These are phyloP conservation scores for Boletellus sp. DNA, from an alignment of 1,284 basidiomycete genomes.

Conservation along the genomic window DNA sequence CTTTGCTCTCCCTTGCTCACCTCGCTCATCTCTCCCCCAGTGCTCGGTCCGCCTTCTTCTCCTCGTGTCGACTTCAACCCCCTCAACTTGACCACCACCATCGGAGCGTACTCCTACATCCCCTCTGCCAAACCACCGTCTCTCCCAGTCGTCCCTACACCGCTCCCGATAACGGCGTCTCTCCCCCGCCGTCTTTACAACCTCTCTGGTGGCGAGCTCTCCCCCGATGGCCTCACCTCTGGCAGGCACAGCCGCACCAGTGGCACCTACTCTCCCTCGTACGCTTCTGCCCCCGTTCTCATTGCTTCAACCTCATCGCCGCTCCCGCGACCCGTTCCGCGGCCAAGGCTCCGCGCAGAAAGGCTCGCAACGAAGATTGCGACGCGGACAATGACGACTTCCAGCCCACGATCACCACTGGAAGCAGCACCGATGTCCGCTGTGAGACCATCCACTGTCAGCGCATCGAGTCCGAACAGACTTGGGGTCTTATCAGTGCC, in stretches of 20 bases:
- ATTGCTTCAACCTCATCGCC: constrained; percentile 72
- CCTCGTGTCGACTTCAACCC: constrained; percentile 59
- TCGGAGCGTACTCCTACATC: constrained; percentile 67
- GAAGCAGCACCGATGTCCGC: constrained; percentile 52
- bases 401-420: constrained; percentile 45
- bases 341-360: constrained; percentile 51
- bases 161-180: constrained; percentile 63
- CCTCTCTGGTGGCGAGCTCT: constrained; percentile 64
- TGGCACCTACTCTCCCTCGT: constrained; percentile 59
- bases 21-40: constrained; percentile 27
- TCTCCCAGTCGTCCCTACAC: constrained; percentile 66
- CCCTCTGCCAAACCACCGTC: constrained; percentile 45
- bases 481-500: no score
- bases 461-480: constrained; percentile 84
- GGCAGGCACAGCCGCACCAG: constrained; percentile 64
- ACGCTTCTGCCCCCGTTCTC: constrained; percentile 60
- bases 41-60: constrained; percentile 46
- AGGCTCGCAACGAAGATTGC: constrained; percentile 58
- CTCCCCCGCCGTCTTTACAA: constrained; percentile 66
- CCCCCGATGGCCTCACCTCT: constrained; percentile 63
- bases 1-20: not conserved
- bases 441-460: constrained; percentile 82
- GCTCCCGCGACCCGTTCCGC: constrained; percentile 44
- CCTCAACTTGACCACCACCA: constrained; percentile 52
- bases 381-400: constrained; percentile 64